phyloP scores from a whole-genome alignment of 2,329 filamentous ascomycete genomes.

The Colletotrichum paranaense region DNA sequence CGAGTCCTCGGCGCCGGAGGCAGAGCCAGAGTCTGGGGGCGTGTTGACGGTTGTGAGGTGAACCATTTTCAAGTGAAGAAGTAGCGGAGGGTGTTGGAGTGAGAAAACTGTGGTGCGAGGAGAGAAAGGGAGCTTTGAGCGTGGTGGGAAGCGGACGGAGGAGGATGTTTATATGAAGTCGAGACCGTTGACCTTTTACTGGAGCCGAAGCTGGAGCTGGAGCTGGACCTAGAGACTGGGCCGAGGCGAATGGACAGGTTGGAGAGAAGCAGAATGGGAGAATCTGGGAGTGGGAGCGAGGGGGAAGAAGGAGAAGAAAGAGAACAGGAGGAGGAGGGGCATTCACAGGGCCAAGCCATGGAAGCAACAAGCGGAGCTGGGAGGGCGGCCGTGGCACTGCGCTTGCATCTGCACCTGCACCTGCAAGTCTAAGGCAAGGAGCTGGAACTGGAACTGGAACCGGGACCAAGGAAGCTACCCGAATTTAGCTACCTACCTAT shows the following conservation, averaged over 20 bases:
- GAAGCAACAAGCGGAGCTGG: background rate
- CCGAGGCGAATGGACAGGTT: background rate
- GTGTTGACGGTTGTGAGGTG: conserved; percentile 32
- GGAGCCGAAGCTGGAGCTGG: background rate
- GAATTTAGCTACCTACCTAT: too few relatives aligned
- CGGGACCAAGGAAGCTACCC: too few relatives aligned
- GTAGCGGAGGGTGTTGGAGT: background rate
- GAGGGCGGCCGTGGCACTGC: background rate
- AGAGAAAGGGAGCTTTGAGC: background rate
- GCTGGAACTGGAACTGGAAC: background rate
- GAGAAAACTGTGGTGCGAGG: background rate
- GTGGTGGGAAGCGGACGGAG: background rate
- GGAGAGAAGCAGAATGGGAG: background rate
- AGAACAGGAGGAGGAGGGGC: background rate
- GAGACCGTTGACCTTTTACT: background rate
- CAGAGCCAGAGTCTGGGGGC: conserved; percentile 20
- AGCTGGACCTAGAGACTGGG: background rate
- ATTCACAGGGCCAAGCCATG: background rate
- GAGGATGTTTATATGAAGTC: conserved; percentile 9
- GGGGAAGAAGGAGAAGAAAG: background rate
- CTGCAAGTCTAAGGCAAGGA: background rate
- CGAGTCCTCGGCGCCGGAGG: conserved; percentile 22
- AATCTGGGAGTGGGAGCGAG: background rate
- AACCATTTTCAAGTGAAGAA: conserved; percentile 18
- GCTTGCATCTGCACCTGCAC: background rate